Percentiles rank a stretch among this genome's conserved stretches.
phyloP scores from a whole-genome alignment of 106 monocot species.

The Phalaenopsis equestris region DNA sequence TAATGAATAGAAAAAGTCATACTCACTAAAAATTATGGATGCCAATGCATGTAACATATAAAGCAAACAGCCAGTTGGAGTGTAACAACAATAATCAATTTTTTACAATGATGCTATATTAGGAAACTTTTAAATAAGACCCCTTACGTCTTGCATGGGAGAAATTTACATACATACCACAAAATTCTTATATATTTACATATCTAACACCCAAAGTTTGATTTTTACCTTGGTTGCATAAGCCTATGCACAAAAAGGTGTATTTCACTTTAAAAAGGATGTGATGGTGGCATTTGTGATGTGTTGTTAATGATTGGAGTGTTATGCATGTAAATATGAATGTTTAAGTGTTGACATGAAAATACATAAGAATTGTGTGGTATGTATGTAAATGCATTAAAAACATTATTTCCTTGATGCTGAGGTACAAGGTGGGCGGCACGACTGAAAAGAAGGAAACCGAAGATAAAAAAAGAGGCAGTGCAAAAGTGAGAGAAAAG shows the following conservation, averaged over 20 bases:
- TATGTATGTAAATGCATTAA: neutral
- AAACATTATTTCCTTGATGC: neutral
- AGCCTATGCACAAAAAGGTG: too few species aligned
- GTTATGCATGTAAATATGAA: too few species aligned
- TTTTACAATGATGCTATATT: neutral
- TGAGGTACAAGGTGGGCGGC: neutral
- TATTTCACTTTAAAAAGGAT: too few species aligned
- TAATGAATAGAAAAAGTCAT: neutral
- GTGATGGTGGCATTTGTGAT: too few species aligned
- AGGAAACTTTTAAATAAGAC: neutral
- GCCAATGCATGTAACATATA: neutral
- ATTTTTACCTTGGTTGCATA: too few species aligned
- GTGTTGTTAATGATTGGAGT: too few species aligned
- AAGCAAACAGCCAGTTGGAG: neutral
- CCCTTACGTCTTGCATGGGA: neutral
- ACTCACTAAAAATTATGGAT: neutral
- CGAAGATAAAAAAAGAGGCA: neutral
- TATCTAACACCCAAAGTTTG: too few species aligned
- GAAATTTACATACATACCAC: too few species aligned
- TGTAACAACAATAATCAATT: neutral
- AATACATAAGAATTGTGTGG: too few species aligned
- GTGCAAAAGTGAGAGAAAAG: neutral
- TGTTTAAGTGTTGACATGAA: too few species aligned
- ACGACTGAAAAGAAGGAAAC: neutral
- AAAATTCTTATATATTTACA: too few species aligned